Percentiles rank a stretch among this genome's conserved stretches.
These are phyloP conservation scores for Leccinum pallidistipes DNA, from an alignment of 1,284 basidiomycete species.

Conservation along the genomic window DNA sequence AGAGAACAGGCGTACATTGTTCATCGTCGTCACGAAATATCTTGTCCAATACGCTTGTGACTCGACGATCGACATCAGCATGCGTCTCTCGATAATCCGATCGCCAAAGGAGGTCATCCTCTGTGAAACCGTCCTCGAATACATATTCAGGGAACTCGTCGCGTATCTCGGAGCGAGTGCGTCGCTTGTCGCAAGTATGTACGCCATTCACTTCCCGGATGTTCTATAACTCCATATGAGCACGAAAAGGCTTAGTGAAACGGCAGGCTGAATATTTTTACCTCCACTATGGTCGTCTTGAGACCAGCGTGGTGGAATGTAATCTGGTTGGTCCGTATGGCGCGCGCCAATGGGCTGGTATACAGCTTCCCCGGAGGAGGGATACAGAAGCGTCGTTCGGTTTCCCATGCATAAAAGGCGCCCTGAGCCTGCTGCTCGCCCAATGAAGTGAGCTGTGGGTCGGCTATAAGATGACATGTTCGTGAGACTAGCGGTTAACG, in stretches of 20 bases:
- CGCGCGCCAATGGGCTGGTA: constrained; percentile 49
- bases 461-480: background rate
- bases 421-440: background rate
- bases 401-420: background rate
- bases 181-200: constrained; percentile 12
- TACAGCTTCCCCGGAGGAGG: constrained; percentile 61
- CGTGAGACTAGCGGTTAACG: background rate
- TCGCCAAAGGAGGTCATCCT: constrained; percentile 52
- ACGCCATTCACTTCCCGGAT: background rate
- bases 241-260: background rate
- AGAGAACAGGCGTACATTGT: constrained; percentile 3
- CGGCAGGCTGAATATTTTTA: background rate
- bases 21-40: constrained; percentile 7
- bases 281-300: background rate
- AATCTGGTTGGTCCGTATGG: constrained; percentile 63
- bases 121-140: constrained; percentile 67
- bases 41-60: background rate
- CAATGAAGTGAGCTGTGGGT: constrained; percentile 7
- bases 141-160: constrained; percentile 56
- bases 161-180: constrained; percentile 47
- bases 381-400: background rate
- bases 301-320: constrained; percentile 51
- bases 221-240: background rate
- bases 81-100: constrained; percentile 10
- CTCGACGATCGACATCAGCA: constrained; percentile 9